Evolutionary conservation across 2,329 filamentous ascomycete genomes (phyloP), one percentile per base, ranked within the genome.

Genomic region (Cladophialophora chaetospira): DNA sequence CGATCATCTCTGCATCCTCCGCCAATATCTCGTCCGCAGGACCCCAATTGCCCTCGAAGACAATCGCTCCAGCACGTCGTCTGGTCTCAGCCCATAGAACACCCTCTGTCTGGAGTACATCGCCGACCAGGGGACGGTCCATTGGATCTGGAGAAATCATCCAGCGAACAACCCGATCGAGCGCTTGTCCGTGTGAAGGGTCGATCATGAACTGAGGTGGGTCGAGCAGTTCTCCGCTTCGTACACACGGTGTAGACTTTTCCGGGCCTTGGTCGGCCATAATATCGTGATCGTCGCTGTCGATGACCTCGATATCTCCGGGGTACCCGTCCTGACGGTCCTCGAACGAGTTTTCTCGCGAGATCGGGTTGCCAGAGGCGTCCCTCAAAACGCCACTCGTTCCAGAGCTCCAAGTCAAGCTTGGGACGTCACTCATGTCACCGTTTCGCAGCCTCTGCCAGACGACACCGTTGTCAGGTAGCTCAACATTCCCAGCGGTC

Each of bases 41-140:
- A 3, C 94, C 94, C 88, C 92, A 99, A 70, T 90, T 94, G 61
- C 94, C 94, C 75, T 99, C 94, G 66, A 89, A 99, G 51, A 99
- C 86, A 0, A 91, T 97, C n/a, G 94, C 94, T 42, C 91, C 89
- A 9, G 91, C 89, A 53, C 88, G 86, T 53, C 91, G 86, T 61
- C 91, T 86, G 48, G 79, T 76, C 53, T 86, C 82, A 28, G 95
- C 88, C 89, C 94, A 99, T 60, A 81, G 82, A 50, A 96, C 81
- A 21, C 91, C 90, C 46, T 86, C 84, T 1, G 86, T 82, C 43
- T 82, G 75, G 44, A 96, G 81, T 9, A 99, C 75, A 62, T 95
- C 83, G 50, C 88, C 81, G 21, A 91, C 83, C 1, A 81, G 83
- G 3, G 93, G 94, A 51, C 94, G 88, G 47, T 86, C 77, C 10